Base-by-base conservation (phyloP, 768 basidiomycete species). In the Kwoniella bestiolae region DNA sequence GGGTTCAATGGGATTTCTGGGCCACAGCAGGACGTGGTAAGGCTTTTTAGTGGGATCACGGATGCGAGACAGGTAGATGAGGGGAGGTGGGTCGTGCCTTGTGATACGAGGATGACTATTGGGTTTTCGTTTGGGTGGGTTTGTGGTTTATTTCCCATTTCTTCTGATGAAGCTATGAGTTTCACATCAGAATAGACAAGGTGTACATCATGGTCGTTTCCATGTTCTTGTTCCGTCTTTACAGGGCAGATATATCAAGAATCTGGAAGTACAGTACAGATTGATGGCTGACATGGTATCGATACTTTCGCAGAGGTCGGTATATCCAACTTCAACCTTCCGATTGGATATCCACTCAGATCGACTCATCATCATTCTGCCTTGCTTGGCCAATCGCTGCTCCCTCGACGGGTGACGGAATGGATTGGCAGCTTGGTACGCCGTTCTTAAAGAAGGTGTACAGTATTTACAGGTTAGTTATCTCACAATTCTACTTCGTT, bases 371-470 rank as follows among this genome's bases (percentile, higher is more conserved):
- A 3, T 57, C 65, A 11, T 70, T 77, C 63, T 80, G 79, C 59
- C 60, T 78, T 3, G 79, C 79, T 3, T 80, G 79, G 79, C 79
- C 79, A 1, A 64, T 77, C 3, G 77, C 69, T 32, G 41, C 56
- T 57, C 60, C 73, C 21, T 68, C 73, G 1, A 65, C 67, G 3
- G 76, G 74, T 23, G 79, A 80, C 47, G 78, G 78, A 0, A 71
- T 78, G 16, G 75, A 74, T 59, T 80, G 79, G 79, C 77, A 78
- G 49, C 66, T 80, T 14, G 79, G 79, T 1, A 77, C 76, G 23
- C 77, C 77, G 14, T 78, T 80, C 56, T 51, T 80, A 32, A 65
- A 69, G 59, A 72, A 73, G 12, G 70, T 75, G 21, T 77, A 77
- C 60, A 74, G 67, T 25, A 69, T 80, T 29, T 80, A 72, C 70